phyloP scores from a whole-genome alignment of 2,329 filamentous ascomycete genomes.

The Monosporascus sp. region DNA sequence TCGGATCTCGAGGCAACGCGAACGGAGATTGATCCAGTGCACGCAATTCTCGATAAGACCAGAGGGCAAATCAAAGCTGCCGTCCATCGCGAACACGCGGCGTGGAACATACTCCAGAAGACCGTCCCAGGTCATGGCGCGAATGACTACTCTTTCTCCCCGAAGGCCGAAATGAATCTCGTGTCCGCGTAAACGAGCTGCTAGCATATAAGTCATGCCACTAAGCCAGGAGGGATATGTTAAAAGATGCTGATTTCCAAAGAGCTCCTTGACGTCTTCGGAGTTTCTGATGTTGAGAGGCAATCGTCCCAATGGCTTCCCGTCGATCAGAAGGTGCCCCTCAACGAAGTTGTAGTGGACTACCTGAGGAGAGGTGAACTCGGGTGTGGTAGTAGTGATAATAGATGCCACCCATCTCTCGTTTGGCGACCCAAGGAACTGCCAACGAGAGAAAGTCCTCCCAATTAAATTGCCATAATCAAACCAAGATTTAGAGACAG shows the following conservation, averaged over 20 bases:
- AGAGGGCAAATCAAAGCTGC: conserved; percentile 43
- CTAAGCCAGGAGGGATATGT: conserved; percentile 45
- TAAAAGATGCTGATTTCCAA: conserved; percentile 45
- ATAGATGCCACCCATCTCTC: conserved; percentile 15
- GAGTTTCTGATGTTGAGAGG: conserved; percentile 44
- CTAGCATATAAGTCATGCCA: conserved; percentile 45
- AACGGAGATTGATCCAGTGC: conserved; percentile 53
- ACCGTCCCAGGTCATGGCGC: conserved; percentile 21
- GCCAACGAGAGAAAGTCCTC: conserved; percentile 26
- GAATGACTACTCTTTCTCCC: conserved; percentile 35
- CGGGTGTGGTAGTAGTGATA: not conserved
- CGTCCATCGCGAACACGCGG: conserved; percentile 16
- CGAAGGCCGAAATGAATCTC: conserved; percentile 53
- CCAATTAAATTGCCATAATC: conserved; percentile 15
- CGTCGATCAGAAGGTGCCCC: conserved; percentile 32
- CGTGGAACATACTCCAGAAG: conserved; percentile 31
- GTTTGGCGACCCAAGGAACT: conserved; percentile 16
- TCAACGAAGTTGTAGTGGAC: conserved; percentile 30
- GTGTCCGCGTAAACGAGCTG: conserved; percentile 28
- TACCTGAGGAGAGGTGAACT: conserved; percentile 6
- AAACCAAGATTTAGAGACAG: conserved; percentile 38
- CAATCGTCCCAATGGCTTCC: conserved; percentile 36
- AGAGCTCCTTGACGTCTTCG: conserved; percentile 39
- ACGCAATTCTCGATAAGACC: conserved; percentile 46
- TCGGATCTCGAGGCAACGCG: conserved; percentile 43